Percentiles rank a stretch among this genome's conserved stretches.
Conservation (phyloP, 768 basidiomycete species). For the Russula griseocarnosa region DNA sequence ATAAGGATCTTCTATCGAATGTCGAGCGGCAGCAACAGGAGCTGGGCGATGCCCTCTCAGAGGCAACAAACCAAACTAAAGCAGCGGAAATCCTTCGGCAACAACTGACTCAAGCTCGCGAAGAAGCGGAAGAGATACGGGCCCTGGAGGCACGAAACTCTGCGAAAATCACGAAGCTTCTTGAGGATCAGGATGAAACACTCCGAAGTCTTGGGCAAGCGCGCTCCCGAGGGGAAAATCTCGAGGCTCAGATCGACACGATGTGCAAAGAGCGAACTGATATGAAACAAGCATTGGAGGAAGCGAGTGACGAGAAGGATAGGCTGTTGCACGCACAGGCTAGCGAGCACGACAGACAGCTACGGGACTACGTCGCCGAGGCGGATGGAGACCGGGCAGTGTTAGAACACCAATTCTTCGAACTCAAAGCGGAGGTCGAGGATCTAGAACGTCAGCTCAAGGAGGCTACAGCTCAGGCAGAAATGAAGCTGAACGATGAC, state of each 20-base stretch:
- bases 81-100: conserved; percentile 56
- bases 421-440: conserved; percentile 61
- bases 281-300: conserved; percentile 60
- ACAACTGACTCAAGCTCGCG: conserved; percentile 56
- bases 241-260: conserved; percentile 69
- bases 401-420: conserved; percentile 81
- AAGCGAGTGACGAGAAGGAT: conserved; percentile 76
- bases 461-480: conserved; percentile 55
- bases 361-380: conserved; percentile 88
- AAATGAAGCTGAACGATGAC: conserved; percentile 64
- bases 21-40: conserved; percentile 53
- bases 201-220: conserved; percentile 72
- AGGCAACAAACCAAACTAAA: conserved; percentile 64
- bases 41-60: conserved; percentile 55
- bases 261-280: conserved; percentile 70
- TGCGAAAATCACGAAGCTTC: conserved; percentile 56
- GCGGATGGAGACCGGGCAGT: conserved; percentile 93
- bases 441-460: conserved; percentile 58
- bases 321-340: conserved; percentile 67
- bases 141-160: conserved; percentile 60
- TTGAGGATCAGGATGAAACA: conserved; percentile 73
- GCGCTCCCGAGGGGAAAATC: conserved; percentile 64
- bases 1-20: conserved; percentile 52
- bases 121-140: conserved; percentile 67
- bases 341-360: conserved; percentile 57